Percentiles rank a stretch among this genome's conserved stretches.
Conservation (phyloP, 148 eudicot species). For the Camellia granthamiana region DNA sequence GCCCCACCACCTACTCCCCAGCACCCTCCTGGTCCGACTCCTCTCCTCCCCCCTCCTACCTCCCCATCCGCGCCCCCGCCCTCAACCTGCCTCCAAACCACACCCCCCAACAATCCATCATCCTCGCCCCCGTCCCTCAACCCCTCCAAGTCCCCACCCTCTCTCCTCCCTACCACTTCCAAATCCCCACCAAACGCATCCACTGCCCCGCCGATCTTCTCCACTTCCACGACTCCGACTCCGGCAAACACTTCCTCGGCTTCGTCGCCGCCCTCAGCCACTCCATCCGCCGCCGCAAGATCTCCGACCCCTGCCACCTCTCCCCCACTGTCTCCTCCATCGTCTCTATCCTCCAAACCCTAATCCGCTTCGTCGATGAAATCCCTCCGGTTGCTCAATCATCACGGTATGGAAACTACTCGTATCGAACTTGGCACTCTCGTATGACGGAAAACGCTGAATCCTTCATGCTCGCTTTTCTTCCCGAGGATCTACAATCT, state of each 20-base stretch:
- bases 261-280: conserved; percentile 70
- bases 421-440: conserved; percentile 66
- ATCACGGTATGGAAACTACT: conserved; percentile 60
- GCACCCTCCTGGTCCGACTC: conserved; percentile 38
- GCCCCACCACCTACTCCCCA: conserved; percentile 43
- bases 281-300: conserved; percentile 48
- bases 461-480: conserved; percentile 36
- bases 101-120: conserved; percentile 57
- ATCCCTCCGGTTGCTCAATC: conserved; percentile 63
- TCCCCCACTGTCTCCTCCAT: conserved; percentile 31
- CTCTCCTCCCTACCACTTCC: conserved; percentile 63
- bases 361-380: conserved; percentile 41
- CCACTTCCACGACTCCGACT: conserved; percentile 41
- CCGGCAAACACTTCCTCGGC: conserved; percentile 61
- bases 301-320: conserved; percentile 66
- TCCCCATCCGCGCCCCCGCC: conserved; percentile 77
- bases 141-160: conserved; percentile 37
- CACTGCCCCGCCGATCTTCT: conserved; percentile 46
- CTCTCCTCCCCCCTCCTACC: conserved; percentile 56
- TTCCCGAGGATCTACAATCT: conserved; percentile 33
- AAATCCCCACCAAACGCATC: conserved; percentile 58
- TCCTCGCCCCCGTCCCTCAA: conserved; percentile 78
- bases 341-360: conserved; percentile 34
- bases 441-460: conserved; percentile 41
- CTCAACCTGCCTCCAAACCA: conserved; percentile 57